A percentile compares a stretch with the other conserved stretches of the same genome.
These are phyloP conservation scores for Porphyra umbilicalis DNA, from an alignment of 31 red algal genomes.

Conservation along the genomic window DNA sequence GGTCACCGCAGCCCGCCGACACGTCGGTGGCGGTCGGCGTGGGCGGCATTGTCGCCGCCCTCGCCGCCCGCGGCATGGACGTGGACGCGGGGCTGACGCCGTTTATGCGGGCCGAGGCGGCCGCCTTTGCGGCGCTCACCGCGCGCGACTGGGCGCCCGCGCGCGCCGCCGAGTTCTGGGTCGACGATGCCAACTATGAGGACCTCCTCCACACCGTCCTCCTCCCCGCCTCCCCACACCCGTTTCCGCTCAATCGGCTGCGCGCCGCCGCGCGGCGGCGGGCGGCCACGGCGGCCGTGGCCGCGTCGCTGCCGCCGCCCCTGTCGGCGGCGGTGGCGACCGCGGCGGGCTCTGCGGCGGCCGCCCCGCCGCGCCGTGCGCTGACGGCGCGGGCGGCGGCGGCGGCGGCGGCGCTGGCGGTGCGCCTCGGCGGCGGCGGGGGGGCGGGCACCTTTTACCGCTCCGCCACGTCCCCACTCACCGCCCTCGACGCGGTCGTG, in stretches of 20 bases:
- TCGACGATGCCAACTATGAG: slow-evolving; percentile 35
- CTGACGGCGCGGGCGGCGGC: slow-evolving; percentile 13
- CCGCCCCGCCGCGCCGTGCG: slow-evolving; percentile 11
- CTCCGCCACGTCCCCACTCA: slow-evolving; percentile 6
- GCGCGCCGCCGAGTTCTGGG: slow-evolving; percentile 23
- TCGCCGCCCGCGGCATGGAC: slow-evolving; percentile 35
- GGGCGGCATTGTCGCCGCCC: slow-evolving; percentile 25
- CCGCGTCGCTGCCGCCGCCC: not conserved
- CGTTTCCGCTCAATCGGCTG: slow-evolving; percentile 31
- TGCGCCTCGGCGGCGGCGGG: slow-evolving; percentile 31
- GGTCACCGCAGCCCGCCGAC: slow-evolving; percentile 1
- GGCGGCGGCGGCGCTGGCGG: slow-evolving; percentile 34
- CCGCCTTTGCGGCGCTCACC: slow-evolving; percentile 41
- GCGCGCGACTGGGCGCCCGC: slow-evolving; percentile 43
- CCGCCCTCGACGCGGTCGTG: slow-evolving; percentile 61
- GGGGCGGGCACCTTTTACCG: slow-evolving; percentile 43
- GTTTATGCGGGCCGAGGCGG: slow-evolving; percentile 54
- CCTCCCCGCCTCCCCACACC: slow-evolving; percentile 1
- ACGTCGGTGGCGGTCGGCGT: slow-evolving; percentile 34
- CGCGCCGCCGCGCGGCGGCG: slow-evolving; percentile 17
- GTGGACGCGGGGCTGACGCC: slow-evolving; percentile 48
- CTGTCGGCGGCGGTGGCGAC: not conserved
- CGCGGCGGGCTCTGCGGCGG: not conserved
- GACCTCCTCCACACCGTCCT: slow-evolving; percentile 58
- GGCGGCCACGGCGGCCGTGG: slow-evolving; percentile 5